Evolutionary conservation across 306 rosid genomes (phyloP), one percentile per base, ranked within the genome.

Genomic region (Carpinus viminea): DNA sequence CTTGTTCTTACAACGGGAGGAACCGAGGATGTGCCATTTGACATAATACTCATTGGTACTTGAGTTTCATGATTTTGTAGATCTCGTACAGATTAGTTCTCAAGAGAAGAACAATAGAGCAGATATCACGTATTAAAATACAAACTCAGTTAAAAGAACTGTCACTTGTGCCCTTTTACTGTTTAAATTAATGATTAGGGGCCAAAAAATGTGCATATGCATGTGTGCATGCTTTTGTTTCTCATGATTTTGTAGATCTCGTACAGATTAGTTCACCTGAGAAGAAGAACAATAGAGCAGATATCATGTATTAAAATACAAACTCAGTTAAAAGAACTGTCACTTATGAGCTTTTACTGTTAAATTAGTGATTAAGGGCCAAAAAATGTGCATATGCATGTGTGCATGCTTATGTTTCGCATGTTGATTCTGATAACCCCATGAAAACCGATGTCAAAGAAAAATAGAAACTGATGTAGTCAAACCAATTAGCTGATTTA

Each of bases 401-500:
- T 21, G 12, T 20, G 65, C 28, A 17, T 24, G 16, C 34, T 24
- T 59, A 24, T 28, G 0, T 38, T 76, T n/a, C 61, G 13, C 36
- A 15, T 76, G 41, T 28, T 43, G n/a, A 57, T 26, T 59, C 65
- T 24, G 52, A 59, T 24, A 59, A 59, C 15, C 36, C 65, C 36
- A 11, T 59, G 65, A 59, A 59, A 59, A 59, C 65, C 8, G 34
- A 24, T 8, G 0, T 24, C 65, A 59, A 24, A 59, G 0, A 24
- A 59, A 59, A 59, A 24, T 26, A 41, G 5, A 57, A 56, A 53
- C 26, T 69, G 70, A 78, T 46, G 52, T 59, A 18, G 47, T 74
- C 43, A 68, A 41, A 68, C 24, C 59, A 51, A 65, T 48, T 10
- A 10, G 45, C 50, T 21, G 48, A 46, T 52, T 72, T 36, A 53